Percentiles rank a stretch among this genome's conserved stretches.
phyloP scores from a whole-genome alignment of 208 protist genomes.

The Acanthamoeba sp. region DNA sequence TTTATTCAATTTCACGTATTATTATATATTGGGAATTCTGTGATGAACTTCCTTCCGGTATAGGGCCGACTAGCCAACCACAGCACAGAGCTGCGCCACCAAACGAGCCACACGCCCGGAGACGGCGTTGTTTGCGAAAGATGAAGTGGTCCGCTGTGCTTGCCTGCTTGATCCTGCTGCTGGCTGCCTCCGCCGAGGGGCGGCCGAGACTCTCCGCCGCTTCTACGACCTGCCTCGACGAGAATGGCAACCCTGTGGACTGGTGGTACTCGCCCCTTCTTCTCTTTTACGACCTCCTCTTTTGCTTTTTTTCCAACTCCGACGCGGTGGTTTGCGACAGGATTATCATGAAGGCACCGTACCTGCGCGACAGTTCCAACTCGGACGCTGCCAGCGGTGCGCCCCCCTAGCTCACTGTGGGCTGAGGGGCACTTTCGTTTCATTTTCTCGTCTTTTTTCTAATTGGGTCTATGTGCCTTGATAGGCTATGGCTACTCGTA shows the following conservation, averaged over 20 bases:
- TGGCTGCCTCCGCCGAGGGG: neutral
- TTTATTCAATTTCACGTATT: no score
- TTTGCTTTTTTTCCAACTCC: neutral
- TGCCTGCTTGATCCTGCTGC: neutral
- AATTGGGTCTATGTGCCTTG: neutral
- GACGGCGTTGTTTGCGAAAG: no score
- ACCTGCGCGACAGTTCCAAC: neutral
- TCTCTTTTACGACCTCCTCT: neutral
- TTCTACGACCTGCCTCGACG: constrained; percentile 74
- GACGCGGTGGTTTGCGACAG: neutral
- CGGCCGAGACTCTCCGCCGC: no score
- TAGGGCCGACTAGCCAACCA: no score
- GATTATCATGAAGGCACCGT: constrained; percentile 32
- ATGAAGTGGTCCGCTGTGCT: neutral
- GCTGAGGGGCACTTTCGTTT: neutral
- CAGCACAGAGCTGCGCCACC: no score
- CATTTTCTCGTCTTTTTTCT: neutral
- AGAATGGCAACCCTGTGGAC: constrained; percentile 80
- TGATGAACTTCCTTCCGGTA: no score
- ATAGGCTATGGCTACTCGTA: constrained; percentile 79
- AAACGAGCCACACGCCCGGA: no score
- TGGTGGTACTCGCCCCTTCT: constrained; percentile 76
- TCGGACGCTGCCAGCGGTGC: constrained; percentile 7
- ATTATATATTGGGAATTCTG: no score
- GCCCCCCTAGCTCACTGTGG: neutral